These are phyloP conservation scores for Ogataea methanolica DNA, from an alignment of 805 yeast genomes.

Conservation along the genomic window DNA sequence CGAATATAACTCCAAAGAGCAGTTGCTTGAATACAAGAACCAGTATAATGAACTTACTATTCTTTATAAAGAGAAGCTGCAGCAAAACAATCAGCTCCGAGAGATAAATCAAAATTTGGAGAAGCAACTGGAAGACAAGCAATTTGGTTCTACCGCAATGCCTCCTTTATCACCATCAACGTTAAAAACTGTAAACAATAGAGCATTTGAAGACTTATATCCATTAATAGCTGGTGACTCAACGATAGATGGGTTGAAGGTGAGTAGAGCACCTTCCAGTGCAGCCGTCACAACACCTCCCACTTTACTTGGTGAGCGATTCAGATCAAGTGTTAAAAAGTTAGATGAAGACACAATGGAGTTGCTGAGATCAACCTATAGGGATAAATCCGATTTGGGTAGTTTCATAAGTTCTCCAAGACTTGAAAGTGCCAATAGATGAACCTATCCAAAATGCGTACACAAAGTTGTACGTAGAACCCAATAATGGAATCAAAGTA, in stretches of 20 bases:
- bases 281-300: too few species aligned
- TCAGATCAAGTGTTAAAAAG: too few species aligned
- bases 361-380: slow-evolving; percentile 10
- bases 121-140: not conserved
- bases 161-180: not conserved
- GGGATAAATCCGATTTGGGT: slow-evolving; percentile 10
- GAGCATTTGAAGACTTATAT: not conserved
- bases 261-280: too few species aligned
- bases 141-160: not conserved
- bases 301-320: too few species aligned
- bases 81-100: slow-evolving; percentile 4
- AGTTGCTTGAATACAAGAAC: slow-evolving; percentile 9
- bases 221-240: not conserved
- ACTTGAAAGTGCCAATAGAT: not conserved
- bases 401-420: not conserved
- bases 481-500: slow-evolving; percentile 25
- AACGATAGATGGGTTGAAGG: not conserved
- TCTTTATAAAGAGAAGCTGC: slow-evolving; percentile 7
- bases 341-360: slow-evolving; percentile 16
- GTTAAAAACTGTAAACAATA: not conserved
- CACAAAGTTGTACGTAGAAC: slow-evolving; percentile 15
- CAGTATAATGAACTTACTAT: slow-evolving; percentile 15
- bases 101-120: slow-evolving; percentile 2
- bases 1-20: slow-evolving; percentile 6
- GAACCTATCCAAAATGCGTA: not conserved